Percentiles rank a stretch among this genome's conserved stretches.
Evolutionary conservation across 139 green algal species (phyloP).

Genomic region (Chlamydomonas sp.): DNA sequence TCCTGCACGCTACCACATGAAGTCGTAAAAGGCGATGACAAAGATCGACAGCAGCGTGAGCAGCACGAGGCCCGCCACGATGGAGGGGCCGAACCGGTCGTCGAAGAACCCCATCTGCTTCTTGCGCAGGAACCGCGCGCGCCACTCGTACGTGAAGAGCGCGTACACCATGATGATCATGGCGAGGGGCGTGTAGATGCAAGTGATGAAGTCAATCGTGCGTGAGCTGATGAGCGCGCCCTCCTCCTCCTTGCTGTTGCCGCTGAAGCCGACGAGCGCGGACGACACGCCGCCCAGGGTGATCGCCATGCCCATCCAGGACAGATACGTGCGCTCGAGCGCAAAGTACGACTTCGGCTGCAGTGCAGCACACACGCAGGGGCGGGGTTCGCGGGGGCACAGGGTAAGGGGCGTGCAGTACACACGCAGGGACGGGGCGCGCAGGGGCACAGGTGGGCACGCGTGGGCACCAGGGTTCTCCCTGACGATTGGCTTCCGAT

Average conservation of each 20-base stretch:
- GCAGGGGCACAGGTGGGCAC: no score
- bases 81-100: slow-evolving; percentile 65
- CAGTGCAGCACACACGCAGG: no score
- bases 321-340: slow-evolving; percentile 80
- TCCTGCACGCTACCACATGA: no score
- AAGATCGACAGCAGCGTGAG: slow-evolving; percentile 53
- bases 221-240: slow-evolving; percentile 41
- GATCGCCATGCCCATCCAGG: slow-evolving; percentile 79
- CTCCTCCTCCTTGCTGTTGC: slow-evolving; percentile 10
- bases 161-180: slow-evolving; percentile 80
- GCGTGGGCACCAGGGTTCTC: no score
- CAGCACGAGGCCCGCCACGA: slow-evolving; percentile 56
- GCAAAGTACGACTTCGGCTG: no score
- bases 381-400: no score
- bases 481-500: no score
- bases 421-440: no score
- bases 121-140: slow-evolving; percentile 60
- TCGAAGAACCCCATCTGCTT: slow-evolving; percentile 83
- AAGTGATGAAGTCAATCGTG: slow-evolving; percentile 69
- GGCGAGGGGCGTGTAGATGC: slow-evolving; percentile 66
- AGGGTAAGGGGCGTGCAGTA: no score
- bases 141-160: slow-evolving; percentile 71
- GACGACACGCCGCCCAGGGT: slow-evolving; percentile 75
- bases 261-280: slow-evolving; percentile 64
- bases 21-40: slow-evolving; percentile 47